Base-by-base conservation (phyloP, 108 stramenopile genomes). In the Conticribra weissflogii region DNA sequence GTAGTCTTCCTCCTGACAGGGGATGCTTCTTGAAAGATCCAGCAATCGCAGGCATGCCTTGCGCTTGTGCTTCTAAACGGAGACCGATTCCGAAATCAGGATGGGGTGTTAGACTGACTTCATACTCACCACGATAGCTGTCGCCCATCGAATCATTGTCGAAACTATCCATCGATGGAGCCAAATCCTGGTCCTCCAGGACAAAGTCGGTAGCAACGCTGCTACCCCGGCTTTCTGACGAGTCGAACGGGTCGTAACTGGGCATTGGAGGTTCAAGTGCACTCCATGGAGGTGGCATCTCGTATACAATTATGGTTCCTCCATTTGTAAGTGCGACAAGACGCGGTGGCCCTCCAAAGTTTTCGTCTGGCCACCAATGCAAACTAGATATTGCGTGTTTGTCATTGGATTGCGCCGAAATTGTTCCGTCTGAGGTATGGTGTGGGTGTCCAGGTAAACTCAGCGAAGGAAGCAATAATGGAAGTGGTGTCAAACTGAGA, bases 21-120 rank as follows among this genome's bases (percentile, higher is more conserved):
- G 93, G 93, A 66, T 94, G 82, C 59, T 86, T 90, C 62, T 94
- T 94, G 64, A 90, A 94, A 0, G 93, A 91, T 1, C 93, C 93
- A 45, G 88, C 93, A 34, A 94, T 85, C 16, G 93, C 85, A 12
- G 88, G 87, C 80, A 85, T 82, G 22, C 90, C 93, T 57, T 80
- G 47, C 34, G 76, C 81, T 21, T 86, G 86, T 16, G 89, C 82
- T 68, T 94, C 93, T 19, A 94, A 65, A 53, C 93, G 79, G 22
- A 94, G 67, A 18, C 93, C 93, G 8, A 94, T 72, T 14, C 93
- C 93, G 71, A 90, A 90, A 53, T 94, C 93, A 54, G 93, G 86
- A 54, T 94, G 90, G 3, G 93, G 93, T 9, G 81, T 79, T 2
- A 94, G 79, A 2, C 51, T 72, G 1, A 90, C 93, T 56, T 85